Conservation (phyloP, 371 early-diverging fungal species). For the Mucor irregularis region DNA sequence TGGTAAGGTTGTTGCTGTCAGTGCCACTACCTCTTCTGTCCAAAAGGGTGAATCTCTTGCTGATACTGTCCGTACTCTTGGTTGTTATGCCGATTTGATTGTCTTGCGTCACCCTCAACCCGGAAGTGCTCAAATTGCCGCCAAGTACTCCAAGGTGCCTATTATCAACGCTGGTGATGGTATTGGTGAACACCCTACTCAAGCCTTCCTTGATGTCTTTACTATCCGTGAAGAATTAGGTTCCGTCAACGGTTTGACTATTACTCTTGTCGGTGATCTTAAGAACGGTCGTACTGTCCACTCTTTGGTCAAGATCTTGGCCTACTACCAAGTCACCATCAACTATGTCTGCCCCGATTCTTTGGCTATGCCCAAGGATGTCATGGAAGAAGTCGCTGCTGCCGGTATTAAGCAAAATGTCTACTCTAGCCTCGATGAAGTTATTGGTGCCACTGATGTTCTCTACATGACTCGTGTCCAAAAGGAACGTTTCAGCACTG, state of each 20-base stretch:
- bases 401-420: slow-evolving; percentile 72
- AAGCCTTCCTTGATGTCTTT: slow-evolving; percentile 95
- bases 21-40: slow-evolving; percentile 82
- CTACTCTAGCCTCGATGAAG: slow-evolving; percentile 66
- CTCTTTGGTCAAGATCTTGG: slow-evolving; percentile 86
- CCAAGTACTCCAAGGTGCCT: slow-evolving; percentile 88
- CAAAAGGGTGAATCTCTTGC: slow-evolving; percentile 94
- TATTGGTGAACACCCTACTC: slow-evolving; percentile 96
- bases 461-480: slow-evolving; percentile 97
- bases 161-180: slow-evolving; percentile 98
- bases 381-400: slow-evolving; percentile 73
- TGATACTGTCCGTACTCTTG: slow-evolving; percentile 95
- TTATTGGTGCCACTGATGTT: slow-evolving; percentile 90
- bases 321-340: slow-evolving; percentile 92
- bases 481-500: slow-evolving; percentile 87
- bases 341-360: slow-evolving; percentile 89
- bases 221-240: slow-evolving; percentile 93
- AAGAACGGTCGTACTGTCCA: slow-evolving; percentile 98
- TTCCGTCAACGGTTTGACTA: slow-evolving; percentile 94
- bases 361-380: slow-evolving; percentile 87
- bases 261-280: slow-evolving; percentile 95
- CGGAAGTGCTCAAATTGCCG: slow-evolving; percentile 81
- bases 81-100: slow-evolving; percentile 89
- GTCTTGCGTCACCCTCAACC: slow-evolving; percentile 93
- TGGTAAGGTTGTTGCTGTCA: slow-evolving; percentile 85